Evolutionary conservation across 1,284 basidiomycete species (phyloP), one percentile per base, ranked within the genome.

Genomic region (Pseudozyma pruni): DNA sequence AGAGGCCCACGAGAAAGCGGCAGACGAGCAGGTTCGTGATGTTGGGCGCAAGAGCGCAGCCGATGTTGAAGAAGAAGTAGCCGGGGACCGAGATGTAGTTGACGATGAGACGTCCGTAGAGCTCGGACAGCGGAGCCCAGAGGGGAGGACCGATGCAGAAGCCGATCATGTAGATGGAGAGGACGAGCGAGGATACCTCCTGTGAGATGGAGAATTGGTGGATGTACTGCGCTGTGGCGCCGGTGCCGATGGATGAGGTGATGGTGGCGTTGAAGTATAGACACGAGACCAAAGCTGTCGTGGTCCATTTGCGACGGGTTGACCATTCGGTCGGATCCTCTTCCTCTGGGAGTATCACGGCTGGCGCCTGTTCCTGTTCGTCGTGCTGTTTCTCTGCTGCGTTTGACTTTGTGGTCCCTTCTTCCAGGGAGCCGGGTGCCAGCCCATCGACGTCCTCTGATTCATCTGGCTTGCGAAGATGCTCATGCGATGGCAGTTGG

Each of bases 141-240:
- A 78, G 32, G 10, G 72, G 54, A 14, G 76, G 74, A 4, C 72
- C 74, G 20, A 78, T 44, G 31, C 66, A 70, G 44, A 74, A 69
- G 42, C 74, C 62, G 14, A 70, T 46, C 49, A 77, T 64, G 35
- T 74, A 75, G 27, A 72, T 42, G 27, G 70, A 59, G 22, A 74
- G 56, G 6, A 66, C 49, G 23, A 75, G 58, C 2, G 59, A 52
- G 10, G 54, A 35, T 0, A 55, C 53, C 32, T 66, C 68, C 9
- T 60, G 56, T 9, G 56, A 57, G 23, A 66, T 61, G 23, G 25
- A 23, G 20, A 66, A 70, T 25, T 66, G 58, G 29, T 57, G 17
- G 14, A 61, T 58, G 54, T 70, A 70, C 33, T 64, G 57, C 1
- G 37, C 32, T 3, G 67, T 62, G 1, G 62, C 69, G 4, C 69